Evolutionary conservation across 441 rosid species (phyloP), one percentile per base, ranked within the genome.

Genomic region (Euphorbia schlechtendalii): DNA sequence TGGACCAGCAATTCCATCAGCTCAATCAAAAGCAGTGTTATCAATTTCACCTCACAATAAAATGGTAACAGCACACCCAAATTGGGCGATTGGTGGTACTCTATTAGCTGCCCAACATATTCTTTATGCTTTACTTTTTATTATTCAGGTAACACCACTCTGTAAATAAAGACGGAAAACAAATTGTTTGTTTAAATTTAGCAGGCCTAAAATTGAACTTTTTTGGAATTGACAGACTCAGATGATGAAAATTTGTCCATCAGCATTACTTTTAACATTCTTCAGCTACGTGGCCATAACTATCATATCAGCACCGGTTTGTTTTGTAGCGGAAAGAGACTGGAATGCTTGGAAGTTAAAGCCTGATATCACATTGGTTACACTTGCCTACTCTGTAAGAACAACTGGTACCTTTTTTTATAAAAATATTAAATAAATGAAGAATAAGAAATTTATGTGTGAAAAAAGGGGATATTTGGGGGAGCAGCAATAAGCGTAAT

Each of bases 71-170:
- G 45, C 73, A 4, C 63, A 67, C 22, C 65, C 76, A 40, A 66
- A 71, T 22, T 84, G 87, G 89, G 58, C 78, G 15, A 32, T 75
- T 21, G 87, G 92, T 18, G 84, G 85, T 7, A 51, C 77, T 61
- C 67, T 81, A 13, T 69, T 78, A 15, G 69, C 77, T 27, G 57
- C 53, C n/a, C 76, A 78, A 18, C 77, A 55, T 62, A 53, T 86
- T 38, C 73, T 76, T 27, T 12, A 40, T 45, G 62, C 86, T 30
- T n/a, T 79, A 36, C 74, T 78, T 80, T 78, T 56, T 56, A 80
- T 84, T 64, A 41, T 86, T 59, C 84, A 76, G 89, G 88, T 83
- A 78, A 38, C n/a, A n/a, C n/a, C n/a, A n/a, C n/a, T n/a, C n/a
- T n/a, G n/a, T n/a, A n/a, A n/a, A n/a, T n/a, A n/a, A n/a, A n/a